Base-by-base conservation (phyloP, 2,329 filamentous ascomycete genomes). In the Cephalotrichum gorgonifer region DNA sequence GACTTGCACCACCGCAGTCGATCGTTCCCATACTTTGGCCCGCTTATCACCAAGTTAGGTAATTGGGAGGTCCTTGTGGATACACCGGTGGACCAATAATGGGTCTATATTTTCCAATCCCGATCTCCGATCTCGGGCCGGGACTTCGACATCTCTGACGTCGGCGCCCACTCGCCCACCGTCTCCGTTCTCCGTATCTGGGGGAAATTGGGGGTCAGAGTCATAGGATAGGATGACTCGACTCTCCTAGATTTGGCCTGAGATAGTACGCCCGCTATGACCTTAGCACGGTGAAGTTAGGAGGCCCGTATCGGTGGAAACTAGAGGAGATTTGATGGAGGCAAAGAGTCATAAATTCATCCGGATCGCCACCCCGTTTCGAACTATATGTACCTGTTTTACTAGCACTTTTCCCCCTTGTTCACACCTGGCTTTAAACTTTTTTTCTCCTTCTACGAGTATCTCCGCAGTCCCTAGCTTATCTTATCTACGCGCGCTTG, bases 191-290 rank as follows among this genome's bases (percentile, higher is more conserved):
- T 11, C 14, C 27, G 43, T 31, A 31, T 17, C 30, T 30, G 26
- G 20, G 43, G 25, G 26, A 28, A 25, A 22, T 31, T 33, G 26
- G 30, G n/a, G 43, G 35, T 39, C 6, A 17, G 45, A 47, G 33
- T 47, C 45, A 47, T 28, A 38, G 44, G n/a, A n/a, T 12, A 35
- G 44, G 27, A 35, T 47, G 45, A 47, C 45, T 41, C 31, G 45
- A 41, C 39, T 25, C 14, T 33, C 23, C 23, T 15, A n/a, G n/a
- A 9, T 31, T 15, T 31, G 4, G 4, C 30, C 5, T 11, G 30
- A 9, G 30, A 31, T 9, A 15, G 4, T 9, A 31, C 30, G 11
- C 30, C 30, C 11, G 30, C 30, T 14, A 14, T 15, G 30, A 15
- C 30, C 30, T 15, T 31, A 15, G 3, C 30, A 33, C 5, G 30